Conservation (phyloP, 2,329 filamentous ascomycete species). For the Cordyceps pruinosa region DNA sequence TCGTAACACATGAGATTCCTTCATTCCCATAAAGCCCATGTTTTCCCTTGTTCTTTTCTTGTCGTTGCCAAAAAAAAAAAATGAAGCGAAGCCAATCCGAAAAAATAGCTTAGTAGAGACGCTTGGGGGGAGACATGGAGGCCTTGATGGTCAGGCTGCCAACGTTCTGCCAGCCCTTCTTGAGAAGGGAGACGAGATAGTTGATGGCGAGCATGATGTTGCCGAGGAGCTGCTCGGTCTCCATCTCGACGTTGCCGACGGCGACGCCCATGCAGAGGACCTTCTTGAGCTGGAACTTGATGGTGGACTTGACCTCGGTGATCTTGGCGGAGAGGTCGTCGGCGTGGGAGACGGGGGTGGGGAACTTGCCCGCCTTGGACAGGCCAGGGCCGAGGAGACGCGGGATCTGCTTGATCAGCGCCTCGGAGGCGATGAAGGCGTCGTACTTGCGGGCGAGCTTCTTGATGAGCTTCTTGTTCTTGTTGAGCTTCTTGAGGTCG, state of each 20-base stretch:
- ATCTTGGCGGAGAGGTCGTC: slow-evolving; percentile 94
- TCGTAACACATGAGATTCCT: slow-evolving; percentile 2
- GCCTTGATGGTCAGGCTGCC: slow-evolving; percentile 99
- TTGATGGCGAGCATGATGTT: slow-evolving; percentile 99
- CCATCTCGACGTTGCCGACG: slow-evolving; percentile 97
- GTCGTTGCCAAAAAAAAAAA: background rate
- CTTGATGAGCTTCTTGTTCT: slow-evolving; percentile 99
- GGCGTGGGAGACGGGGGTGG: slow-evolving; percentile 91
- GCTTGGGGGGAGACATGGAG: slow-evolving; percentile 97
- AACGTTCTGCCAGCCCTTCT: slow-evolving; percentile 99
- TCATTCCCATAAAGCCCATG: background rate
- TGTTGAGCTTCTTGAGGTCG: slow-evolving; percentile 99
- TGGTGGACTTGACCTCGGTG: slow-evolving; percentile 99
- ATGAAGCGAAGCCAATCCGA: background rate
- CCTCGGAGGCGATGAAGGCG: slow-evolving; percentile 94
- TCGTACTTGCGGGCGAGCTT: slow-evolving; percentile 99
- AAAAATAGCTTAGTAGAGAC: slow-evolving; percentile 70
- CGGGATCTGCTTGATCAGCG: slow-evolving; percentile 98
- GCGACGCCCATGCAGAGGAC: slow-evolving; percentile 99
- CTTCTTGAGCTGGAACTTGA: slow-evolving; percentile 99
- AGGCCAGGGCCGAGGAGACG: slow-evolving; percentile 98
- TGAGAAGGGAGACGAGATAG: slow-evolving; percentile 98
- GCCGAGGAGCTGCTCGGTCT: slow-evolving; percentile 85
- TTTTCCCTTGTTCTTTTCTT: background rate
- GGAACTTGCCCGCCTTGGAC: slow-evolving; percentile 99